phyloP scores from a whole-genome alignment of 139 green algal genomes.

The Chlorella ohadii region DNA sequence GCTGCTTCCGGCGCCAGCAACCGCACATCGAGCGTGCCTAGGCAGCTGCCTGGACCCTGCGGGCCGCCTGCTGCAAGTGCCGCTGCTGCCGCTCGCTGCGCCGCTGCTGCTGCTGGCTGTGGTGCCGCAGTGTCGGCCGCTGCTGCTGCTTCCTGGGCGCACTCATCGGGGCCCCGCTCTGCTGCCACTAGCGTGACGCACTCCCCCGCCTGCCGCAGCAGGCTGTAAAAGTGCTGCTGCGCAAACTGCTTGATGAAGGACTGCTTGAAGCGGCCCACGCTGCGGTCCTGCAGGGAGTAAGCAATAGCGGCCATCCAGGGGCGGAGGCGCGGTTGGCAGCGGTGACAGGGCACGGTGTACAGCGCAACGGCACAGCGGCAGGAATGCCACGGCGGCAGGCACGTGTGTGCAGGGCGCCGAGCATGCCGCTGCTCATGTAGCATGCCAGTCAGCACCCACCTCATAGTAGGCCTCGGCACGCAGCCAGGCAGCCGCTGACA shows the following conservation, averaged over 20 bases:
- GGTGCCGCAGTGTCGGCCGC: no score
- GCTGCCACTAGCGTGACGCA: no score
- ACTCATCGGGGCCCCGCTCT: no score
- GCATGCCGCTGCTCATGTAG: neutral
- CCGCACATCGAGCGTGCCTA: conserved; percentile 27
- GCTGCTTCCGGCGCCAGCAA: neutral
- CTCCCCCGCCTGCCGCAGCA: conserved; percentile 10
- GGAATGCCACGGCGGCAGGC: no score
- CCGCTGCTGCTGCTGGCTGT: neutral
- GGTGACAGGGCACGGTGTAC: no score
- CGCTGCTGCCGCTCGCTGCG: neutral
- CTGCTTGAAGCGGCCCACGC: conserved; percentile 26
- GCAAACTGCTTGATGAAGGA: conserved; percentile 37
- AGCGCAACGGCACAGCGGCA: no score
- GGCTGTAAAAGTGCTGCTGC: conserved; percentile 13
- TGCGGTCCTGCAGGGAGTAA: neutral
- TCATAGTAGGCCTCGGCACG: conserved; percentile 19
- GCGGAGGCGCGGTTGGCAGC: no score
- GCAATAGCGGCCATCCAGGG: neutral
- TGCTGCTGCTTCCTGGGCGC: no score
- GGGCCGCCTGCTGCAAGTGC: neutral
- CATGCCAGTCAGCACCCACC: neutral
- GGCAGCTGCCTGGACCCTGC: neutral
- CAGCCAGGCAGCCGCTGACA: conserved; percentile 13
- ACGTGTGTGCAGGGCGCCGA: no score